Base-by-base conservation (phyloP, 306 rosid species). In the Neltuma alba region DNA sequence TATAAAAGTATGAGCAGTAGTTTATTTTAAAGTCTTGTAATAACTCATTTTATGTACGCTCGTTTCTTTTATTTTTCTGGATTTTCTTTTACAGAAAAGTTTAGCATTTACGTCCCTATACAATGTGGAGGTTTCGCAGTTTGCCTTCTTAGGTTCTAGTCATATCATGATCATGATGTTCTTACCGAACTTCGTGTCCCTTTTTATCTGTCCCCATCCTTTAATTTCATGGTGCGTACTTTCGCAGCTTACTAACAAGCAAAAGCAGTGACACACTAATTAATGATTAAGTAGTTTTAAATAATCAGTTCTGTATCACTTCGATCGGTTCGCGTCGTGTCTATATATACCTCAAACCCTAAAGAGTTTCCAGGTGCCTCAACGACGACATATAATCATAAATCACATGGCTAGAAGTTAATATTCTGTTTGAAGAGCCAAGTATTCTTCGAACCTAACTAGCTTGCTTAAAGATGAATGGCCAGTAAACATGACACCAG, bases 131-230 rank as follows among this genome's bases (percentile, higher is more conserved):
- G 75, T 76, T 74, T 76, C 50, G 77, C 45, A 57, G 34, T 55
- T 60, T 62, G 80, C 60, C 72, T 74, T 77, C 77, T 79, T 64
- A 64, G 50, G 52, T 64, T 25, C 78, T 58, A 10, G 64, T 63
- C 74, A 75, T 58, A 15, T 8, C 68, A 64, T 79, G 68, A 41
- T 68, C 47, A 80, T 82, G 68, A 41, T 68, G 61, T 78, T 80
- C 84, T 85, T 84, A 86, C 83, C 79, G 76, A 80, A 79, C 83
- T 83, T 82, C 79, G 76, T 82, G 78, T 48, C 75, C 60, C 79
- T 69, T 84, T 21, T n/a, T 2, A n/a, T 54, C 82, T 84, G 81
- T 76, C 84, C 69, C 69, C 58, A 18, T 84, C 80, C 9, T 70
- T 52, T 52, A 52, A 7, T 52, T 52, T 82, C 14, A 58, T 58